phyloP scores from a whole-genome alignment of 352 stramenopile species.

The Phytophthora palmivora region DNA sequence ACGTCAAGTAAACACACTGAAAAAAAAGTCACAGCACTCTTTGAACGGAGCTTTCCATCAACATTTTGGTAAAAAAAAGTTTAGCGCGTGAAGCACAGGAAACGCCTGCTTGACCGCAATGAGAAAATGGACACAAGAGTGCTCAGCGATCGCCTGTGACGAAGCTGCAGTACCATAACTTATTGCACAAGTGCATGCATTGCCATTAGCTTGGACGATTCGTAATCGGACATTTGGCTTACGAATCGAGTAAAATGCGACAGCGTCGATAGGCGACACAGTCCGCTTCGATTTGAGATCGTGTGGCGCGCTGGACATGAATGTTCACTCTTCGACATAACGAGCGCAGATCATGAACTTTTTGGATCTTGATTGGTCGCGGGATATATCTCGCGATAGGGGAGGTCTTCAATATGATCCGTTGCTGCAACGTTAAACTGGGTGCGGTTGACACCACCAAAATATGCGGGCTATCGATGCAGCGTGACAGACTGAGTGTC shows the following conservation, averaged over 20 bases:
- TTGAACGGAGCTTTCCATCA: too few relatives aligned
- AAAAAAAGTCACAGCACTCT: too few relatives aligned
- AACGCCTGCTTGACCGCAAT: too few relatives aligned
- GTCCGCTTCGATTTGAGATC: slow-evolving; percentile 30
- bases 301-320: slow-evolving; percentile 5
- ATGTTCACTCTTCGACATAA: slow-evolving; percentile 15
- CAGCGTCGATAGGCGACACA: slow-evolving; percentile 30
- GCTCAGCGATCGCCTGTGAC: too few relatives aligned
- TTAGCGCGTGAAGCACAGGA: too few relatives aligned
- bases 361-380: slow-evolving; percentile 20
- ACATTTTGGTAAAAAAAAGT: too few relatives aligned
- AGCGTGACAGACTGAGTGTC: too few relatives aligned
- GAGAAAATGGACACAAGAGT: too few relatives aligned
- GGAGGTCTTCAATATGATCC: slow-evolving; percentile 5
- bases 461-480: neutral
- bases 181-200: too few relatives aligned
- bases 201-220: neutral
- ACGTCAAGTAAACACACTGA: too few relatives aligned
- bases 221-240: slow-evolving; percentile 30
- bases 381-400: slow-evolving; percentile 1
- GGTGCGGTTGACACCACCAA: slow-evolving; percentile 9
- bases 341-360: slow-evolving; percentile 20
- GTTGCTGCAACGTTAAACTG: neutral
- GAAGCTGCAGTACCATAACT: too few relatives aligned
- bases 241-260: slow-evolving; percentile 27